Conservation (phyloP, 2,329 filamentous ascomycete genomes). For the Hymenoscyphus albidus region DNA sequence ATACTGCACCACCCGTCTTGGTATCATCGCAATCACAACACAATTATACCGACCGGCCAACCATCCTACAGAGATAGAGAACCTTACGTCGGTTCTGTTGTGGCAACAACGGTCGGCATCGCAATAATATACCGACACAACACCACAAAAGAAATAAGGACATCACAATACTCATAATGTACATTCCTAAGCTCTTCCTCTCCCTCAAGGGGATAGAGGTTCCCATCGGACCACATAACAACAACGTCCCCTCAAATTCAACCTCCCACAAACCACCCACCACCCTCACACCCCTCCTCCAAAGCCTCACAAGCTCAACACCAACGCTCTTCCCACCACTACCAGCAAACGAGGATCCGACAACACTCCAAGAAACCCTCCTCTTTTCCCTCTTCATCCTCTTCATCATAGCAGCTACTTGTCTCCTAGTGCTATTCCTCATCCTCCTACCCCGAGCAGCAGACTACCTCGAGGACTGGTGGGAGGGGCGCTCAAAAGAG, state of each 20-base stretch:
- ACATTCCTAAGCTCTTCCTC: too few species aligned
- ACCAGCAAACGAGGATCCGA: background rate
- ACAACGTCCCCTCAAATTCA: background rate
- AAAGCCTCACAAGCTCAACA: background rate
- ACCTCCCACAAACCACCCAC: background rate
- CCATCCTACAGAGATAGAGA: too few species aligned
- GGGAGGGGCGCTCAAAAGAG: background rate
- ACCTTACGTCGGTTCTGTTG: too few species aligned
- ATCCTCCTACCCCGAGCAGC: background rate
- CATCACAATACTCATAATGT: too few species aligned
- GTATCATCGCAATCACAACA: too few species aligned
- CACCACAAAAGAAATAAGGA: too few species aligned
- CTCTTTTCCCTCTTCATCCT: background rate
- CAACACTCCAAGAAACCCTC: background rate
- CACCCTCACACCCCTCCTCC: background rate
- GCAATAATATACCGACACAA: too few species aligned
- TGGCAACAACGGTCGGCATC: too few species aligned
- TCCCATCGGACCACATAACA: background rate
- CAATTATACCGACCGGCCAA: too few species aligned
- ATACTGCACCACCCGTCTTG: too few species aligned
- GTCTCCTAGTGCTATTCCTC: background rate
- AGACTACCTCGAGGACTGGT: background rate
- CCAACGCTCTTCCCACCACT: background rate
- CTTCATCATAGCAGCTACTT: background rate
- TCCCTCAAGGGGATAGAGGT: too few species aligned